phyloP scores from a whole-genome alignment of 140 eudicot species.

The Bidens hawaiensis region DNA sequence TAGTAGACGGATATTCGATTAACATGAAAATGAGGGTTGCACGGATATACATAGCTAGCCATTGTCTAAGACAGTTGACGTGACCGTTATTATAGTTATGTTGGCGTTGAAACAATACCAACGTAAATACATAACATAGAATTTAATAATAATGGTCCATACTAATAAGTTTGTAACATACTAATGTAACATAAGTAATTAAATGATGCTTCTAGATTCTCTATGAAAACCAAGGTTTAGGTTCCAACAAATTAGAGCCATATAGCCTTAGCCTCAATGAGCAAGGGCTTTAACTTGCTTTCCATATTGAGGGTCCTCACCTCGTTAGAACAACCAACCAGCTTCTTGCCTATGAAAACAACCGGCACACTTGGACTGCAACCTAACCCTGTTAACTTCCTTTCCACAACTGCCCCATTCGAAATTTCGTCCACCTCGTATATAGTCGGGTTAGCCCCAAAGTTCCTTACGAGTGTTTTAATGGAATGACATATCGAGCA shows the following conservation, averaged over 20 bases:
- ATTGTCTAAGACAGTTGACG: too few species aligned
- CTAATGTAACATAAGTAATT: too few species aligned
- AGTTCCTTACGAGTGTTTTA: conserved; percentile 31
- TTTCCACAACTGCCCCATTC: conserved; percentile 33
- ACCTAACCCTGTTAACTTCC: conserved; percentile 31
- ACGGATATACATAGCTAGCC: too few species aligned
- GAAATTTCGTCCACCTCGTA: conserved; percentile 47
- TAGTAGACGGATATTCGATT: too few species aligned
- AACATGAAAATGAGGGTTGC: too few species aligned
- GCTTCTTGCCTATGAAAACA: conserved; percentile 44
- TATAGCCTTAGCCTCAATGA: conserved; percentile 41
- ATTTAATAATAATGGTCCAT: too few species aligned
- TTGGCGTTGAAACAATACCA: too few species aligned
- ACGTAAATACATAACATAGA: too few species aligned
- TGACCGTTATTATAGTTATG: too few species aligned
- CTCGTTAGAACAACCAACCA: conserved; percentile 54
- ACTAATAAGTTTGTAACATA: too few species aligned
- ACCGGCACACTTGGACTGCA: conserved; percentile 39
- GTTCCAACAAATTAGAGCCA: not conserved
- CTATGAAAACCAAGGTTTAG: too few species aligned
- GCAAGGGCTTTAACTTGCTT: conserved; percentile 42
- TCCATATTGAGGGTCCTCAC: conserved; percentile 42
- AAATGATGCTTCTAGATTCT: too few species aligned
- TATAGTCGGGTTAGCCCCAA: conserved; percentile 47
- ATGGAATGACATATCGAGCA: conserved; percentile 46